phyloP scores from a whole-genome alignment of 768 basidiomycete genomes.

The Suillus alpinus region DNA sequence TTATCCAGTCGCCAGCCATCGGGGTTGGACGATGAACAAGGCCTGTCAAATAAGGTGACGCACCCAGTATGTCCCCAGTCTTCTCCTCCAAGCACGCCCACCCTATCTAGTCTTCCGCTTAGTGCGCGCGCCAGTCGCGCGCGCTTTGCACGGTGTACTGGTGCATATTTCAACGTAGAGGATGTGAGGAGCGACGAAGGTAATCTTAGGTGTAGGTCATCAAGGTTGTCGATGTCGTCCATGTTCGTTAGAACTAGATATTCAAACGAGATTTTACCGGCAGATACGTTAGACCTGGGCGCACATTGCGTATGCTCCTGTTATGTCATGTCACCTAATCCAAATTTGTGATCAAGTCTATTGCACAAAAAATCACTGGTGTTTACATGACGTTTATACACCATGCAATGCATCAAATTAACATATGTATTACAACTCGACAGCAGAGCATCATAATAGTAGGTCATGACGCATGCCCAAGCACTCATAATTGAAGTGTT shows the following conservation, averaged over 20 bases:
- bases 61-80: slow-evolving; percentile 69
- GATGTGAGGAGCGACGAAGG: neutral
- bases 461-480: neutral
- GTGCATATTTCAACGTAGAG: neutral
- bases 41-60: slow-evolving; percentile 9
- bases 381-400: neutral
- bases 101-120: slow-evolving; percentile 49
- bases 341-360: neutral
- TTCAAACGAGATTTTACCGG: neutral
- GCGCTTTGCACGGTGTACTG: slow-evolving; percentile 6
- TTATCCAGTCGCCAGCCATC: neutral
- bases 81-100: slow-evolving; percentile 68
- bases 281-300: neutral
- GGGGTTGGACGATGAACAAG: neutral
- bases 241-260: neutral
- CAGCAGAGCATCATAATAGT: neutral
- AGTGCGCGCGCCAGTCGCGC: slow-evolving; percentile 15
- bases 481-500: neutral
- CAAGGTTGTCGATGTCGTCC: neutral
- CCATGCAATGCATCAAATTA: neutral
- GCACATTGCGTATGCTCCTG: neutral
- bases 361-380: neutral
- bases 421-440: neutral
- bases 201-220: neutral
- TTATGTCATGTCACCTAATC: neutral